Conservation (phyloP, 2,329 filamentous ascomycete species). For the Neocucurbitaria cava region DNA sequence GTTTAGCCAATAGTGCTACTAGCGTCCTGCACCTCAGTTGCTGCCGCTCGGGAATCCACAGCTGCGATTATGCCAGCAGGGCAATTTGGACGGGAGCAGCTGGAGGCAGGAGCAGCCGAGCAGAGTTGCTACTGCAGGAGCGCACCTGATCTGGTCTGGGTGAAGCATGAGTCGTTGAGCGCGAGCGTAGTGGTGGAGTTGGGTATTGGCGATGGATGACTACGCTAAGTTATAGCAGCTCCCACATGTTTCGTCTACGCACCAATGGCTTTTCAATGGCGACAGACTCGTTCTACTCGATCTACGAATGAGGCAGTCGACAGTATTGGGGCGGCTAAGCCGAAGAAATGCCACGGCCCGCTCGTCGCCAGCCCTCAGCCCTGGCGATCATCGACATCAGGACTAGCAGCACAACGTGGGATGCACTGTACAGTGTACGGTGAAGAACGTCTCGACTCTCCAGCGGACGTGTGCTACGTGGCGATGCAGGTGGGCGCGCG, state of each 20-base stretch:
- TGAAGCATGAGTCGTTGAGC: neutral
- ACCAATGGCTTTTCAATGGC: neutral
- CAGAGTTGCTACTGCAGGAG: neutral
- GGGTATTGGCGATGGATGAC: neutral
- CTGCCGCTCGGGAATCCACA: neutral
- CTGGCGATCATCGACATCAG: neutral
- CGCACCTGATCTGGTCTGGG: no score
- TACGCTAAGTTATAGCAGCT: neutral
- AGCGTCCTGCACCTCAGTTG: conserved; percentile 8
- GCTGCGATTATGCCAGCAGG: neutral
- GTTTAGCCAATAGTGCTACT: conserved; percentile 15
- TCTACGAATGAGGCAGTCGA: neutral
- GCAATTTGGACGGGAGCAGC: neutral
- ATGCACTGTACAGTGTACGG: conserved; percentile 6
- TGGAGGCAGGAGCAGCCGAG: neutral
- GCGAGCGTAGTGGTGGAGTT: neutral
- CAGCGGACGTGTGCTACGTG: conserved; percentile 17
- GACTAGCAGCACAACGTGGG: conserved; percentile 3
- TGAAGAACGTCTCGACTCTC: no score
- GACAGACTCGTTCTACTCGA: no score
- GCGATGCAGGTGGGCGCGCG: conserved; percentile 18
- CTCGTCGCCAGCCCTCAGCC: neutral
- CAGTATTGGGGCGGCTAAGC: conserved; percentile 11
- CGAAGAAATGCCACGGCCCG: conserved; percentile 11
- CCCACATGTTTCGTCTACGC: no score